phyloP scores from a whole-genome alignment of 2,329 filamentous ascomycete species.

The Juglanconis oblonga region DNA sequence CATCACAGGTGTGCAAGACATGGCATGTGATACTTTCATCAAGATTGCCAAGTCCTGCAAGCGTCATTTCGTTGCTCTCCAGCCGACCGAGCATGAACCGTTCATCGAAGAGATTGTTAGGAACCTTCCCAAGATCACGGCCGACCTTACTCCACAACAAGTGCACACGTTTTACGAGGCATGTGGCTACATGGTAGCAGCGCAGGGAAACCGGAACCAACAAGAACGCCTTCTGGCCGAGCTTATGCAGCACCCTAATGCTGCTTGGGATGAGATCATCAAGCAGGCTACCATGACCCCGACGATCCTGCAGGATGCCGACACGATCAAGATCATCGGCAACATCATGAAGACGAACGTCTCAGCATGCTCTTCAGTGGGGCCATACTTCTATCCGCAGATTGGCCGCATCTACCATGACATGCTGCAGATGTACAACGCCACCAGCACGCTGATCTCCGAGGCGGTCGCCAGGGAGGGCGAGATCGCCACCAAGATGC shows the following conservation, averaged over 20 bases:
- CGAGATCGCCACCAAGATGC: constrained; percentile 94
- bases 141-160: constrained; percentile 91
- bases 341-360: constrained; percentile 99
- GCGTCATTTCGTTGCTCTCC: constrained; percentile 92
- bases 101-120: constrained; percentile 99
- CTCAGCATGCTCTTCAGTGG: constrained; percentile 94
- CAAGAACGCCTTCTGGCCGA: constrained; percentile 90
- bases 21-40: constrained; percentile 99
- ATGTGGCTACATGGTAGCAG: constrained; percentile 98
- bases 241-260: constrained; percentile 89
- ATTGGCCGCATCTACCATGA: constrained; percentile 97
- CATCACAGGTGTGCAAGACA: constrained; percentile 82
- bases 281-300: constrained; percentile 81
- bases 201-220: constrained; percentile 89
- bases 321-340: constrained; percentile 97
- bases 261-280: constrained; percentile 95
- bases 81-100: constrained; percentile 89
- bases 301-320: constrained; percentile 80
- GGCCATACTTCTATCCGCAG: constrained; percentile 96
- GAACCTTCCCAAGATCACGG: constrained; percentile 93
- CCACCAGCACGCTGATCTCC: constrained; percentile 93
- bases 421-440: constrained; percentile 98
- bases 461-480: constrained; percentile 85
- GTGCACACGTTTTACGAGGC: constrained; percentile 99
- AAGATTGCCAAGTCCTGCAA: constrained; percentile 99